A percentile compares a stretch with the other conserved stretches of the same genome.
These are phyloP conservation scores for Globisporangium heterothallicum DNA, from an alignment of 352 stramenopile genomes.

Conservation along the genomic window DNA sequence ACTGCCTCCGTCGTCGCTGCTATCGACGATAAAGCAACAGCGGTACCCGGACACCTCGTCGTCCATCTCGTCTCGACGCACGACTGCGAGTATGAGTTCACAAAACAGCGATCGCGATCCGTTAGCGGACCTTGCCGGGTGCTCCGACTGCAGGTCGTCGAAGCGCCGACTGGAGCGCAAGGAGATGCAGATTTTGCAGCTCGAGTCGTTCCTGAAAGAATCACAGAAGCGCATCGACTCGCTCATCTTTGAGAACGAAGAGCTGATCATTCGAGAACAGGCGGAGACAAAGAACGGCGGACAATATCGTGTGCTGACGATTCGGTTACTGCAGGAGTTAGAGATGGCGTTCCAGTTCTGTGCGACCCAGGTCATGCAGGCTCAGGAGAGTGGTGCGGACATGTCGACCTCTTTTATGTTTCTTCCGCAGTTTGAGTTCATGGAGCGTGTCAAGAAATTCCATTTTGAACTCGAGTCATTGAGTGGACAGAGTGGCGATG, in stretches of 20 bases:
- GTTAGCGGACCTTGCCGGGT: constrained; percentile 33
- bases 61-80: constrained; percentile 42
- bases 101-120: constrained; percentile 47
- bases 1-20: constrained; percentile 32
- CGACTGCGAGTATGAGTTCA: constrained; percentile 55
- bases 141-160: constrained; percentile 41
- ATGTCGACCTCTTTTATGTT: constrained; percentile 36
- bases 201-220: constrained; percentile 75
- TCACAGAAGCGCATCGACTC: constrained; percentile 73
- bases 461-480: constrained; percentile 40
- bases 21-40: constrained; percentile 23
- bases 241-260: constrained; percentile 55
- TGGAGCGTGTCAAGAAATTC: constrained; percentile 68
- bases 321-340: constrained; percentile 69
- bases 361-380: constrained; percentile 45
- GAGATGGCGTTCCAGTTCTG: constrained; percentile 71
- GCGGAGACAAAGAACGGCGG: constrained; percentile 58
- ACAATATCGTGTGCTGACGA: constrained; percentile 47
- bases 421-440: constrained; percentile 63
- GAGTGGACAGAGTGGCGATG: constrained; percentile 17
- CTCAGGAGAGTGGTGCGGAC: constrained; percentile 9
- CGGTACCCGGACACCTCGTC: constrained; percentile 17
- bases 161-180: constrained; percentile 65
- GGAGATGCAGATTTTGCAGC: constrained; percentile 68
- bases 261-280: constrained; percentile 50